phyloP scores from a whole-genome alignment of 805 yeast species.

The Candida khao-thaluensis region DNA sequence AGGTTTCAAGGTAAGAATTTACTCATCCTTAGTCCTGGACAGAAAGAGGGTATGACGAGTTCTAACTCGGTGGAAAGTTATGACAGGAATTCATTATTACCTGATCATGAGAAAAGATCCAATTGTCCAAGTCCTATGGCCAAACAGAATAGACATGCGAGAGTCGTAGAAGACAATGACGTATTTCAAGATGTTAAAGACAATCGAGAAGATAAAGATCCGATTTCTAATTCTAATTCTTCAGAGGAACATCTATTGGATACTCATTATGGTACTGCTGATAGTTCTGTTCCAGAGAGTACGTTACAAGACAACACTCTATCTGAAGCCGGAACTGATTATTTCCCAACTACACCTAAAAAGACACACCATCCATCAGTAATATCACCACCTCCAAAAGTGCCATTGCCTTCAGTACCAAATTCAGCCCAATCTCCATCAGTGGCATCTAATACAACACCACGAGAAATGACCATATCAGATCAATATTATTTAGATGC shows the following conservation, averaged over 20 bases:
- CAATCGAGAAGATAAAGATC: slow-evolving; percentile 10
- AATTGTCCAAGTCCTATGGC: slow-evolving; percentile 42
- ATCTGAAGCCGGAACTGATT: too few relatives aligned
- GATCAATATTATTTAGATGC: slow-evolving; percentile 14
- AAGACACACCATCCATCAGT: slow-evolving; percentile 13
- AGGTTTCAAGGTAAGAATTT: slow-evolving; percentile 29
- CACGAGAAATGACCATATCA: slow-evolving; percentile 9
- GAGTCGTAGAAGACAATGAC: slow-evolving; percentile 40
- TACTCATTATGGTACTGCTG: slow-evolving; percentile 3
- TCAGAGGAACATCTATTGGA: slow-evolving; percentile 6
- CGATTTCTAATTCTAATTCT: slow-evolving; percentile 4
- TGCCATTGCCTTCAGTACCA: slow-evolving; percentile 38
- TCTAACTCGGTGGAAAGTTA: slow-evolving; percentile 2
- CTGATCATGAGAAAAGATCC: slow-evolving; percentile 20
- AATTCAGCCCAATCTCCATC: slow-evolving; percentile 29
- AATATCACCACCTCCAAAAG: slow-evolving; percentile 41
- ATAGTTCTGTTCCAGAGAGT: slow-evolving; percentile 11
- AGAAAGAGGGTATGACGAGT: slow-evolving; percentile 28
- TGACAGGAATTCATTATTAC: slow-evolving; percentile 8
- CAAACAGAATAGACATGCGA: slow-evolving; percentile 43
- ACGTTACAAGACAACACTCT: neutral
- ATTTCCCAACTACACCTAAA: slow-evolving; percentile 18
- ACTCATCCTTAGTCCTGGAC: slow-evolving; percentile 39
- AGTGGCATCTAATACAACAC: slow-evolving; percentile 11
- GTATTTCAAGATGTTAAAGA: slow-evolving; percentile 10